Evolutionary conservation across 495 filamentous ascomycete species (phyloP).

Genomic region (Penicillium malachiteum): DNA sequence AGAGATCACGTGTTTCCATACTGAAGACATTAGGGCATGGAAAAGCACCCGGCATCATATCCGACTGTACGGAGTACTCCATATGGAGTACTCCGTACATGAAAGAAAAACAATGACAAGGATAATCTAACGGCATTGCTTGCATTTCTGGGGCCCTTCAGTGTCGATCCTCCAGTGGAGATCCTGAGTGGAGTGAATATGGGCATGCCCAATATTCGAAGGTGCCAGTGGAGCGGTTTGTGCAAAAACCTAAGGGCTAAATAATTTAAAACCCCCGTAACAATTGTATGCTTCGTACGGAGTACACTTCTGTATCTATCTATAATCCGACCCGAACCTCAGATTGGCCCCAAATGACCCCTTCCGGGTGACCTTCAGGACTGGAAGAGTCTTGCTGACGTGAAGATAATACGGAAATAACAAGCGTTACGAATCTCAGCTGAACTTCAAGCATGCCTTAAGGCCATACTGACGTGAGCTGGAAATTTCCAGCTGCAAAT

Average conservation of each 20-base stretch:
- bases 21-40: no score
- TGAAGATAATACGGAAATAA: background rate
- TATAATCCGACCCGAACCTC: no score
- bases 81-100: background rate
- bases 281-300: background rate
- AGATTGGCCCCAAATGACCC: background rate
- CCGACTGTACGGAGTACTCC: no score
- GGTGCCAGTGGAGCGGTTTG: constrained; percentile 3
- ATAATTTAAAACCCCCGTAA: background rate
- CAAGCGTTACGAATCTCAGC: background rate
- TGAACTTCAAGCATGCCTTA: background rate
- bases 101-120: background rate
- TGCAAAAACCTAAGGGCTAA: background rate
- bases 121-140: background rate
- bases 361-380: background rate
- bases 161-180: constrained; percentile 9
- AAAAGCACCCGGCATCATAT: no score
- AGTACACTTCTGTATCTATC: background rate
- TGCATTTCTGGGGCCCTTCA: background rate
- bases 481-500: constrained; percentile 4
- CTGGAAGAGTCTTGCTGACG: background rate
- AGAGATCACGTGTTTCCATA: no score
- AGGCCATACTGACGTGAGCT: background rate
- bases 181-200: background rate
- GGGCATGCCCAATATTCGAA: constrained; percentile 3